These are phyloP conservation scores for Globisporangium spinosum DNA, from an alignment of 352 stramenopile species.

Conservation along the genomic window DNA sequence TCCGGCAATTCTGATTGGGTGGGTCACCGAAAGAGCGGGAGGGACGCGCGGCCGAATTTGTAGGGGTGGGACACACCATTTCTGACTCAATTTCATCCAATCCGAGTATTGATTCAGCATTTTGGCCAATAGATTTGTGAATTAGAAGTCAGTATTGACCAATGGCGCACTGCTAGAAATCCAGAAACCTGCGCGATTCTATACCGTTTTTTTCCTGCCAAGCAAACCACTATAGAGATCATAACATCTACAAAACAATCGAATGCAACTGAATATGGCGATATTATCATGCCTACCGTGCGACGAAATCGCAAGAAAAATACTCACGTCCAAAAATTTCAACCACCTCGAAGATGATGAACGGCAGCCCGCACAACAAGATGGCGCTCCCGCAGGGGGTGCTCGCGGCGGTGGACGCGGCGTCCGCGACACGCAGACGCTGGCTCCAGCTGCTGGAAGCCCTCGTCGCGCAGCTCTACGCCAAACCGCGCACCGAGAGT, in stretches of 20 bases:
- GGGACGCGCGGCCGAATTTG: not conserved
- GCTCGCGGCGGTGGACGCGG: conserved; percentile 17
- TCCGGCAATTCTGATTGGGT: not conserved
- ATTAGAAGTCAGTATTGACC: not conserved
- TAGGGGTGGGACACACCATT: not conserved
- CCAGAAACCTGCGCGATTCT: conserved; percentile 1
- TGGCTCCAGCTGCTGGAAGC: conserved; percentile 19
- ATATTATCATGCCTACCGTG: too few species aligned
- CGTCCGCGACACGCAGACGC: conserved; percentile 22
- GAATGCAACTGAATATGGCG: too few species aligned
- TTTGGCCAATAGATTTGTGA: not conserved
- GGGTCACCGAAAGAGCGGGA: not conserved
- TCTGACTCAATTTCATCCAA: not conserved
- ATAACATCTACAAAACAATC: too few species aligned
- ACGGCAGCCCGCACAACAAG: conserved; percentile 4
- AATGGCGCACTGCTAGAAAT: not conserved
- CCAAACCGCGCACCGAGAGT: conserved; percentile 40
- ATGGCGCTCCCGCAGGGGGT: conserved; percentile 13
- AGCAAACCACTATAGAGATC: too few species aligned
- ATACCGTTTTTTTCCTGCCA: not conserved
- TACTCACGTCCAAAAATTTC: not conserved
- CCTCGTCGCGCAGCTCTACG: conserved; percentile 24
- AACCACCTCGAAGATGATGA: not conserved
- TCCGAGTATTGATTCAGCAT: not conserved
- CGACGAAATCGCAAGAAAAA: too few species aligned